phyloP scores from a whole-genome alignment of 2,329 filamentous ascomycete genomes.

The Cercospora sp. region DNA sequence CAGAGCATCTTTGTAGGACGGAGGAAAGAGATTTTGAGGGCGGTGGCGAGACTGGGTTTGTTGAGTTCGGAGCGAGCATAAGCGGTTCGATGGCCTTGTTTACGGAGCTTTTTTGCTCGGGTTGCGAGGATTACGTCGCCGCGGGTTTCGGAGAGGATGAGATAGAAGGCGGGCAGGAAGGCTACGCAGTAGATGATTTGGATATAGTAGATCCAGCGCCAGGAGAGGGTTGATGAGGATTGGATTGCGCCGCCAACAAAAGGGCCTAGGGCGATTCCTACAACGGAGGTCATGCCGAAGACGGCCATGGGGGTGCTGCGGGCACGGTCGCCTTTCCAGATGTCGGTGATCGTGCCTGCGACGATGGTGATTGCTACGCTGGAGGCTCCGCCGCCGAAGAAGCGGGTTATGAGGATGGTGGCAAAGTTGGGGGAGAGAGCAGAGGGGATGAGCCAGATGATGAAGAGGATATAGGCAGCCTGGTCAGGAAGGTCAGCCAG shows the following conservation, averaged over 20 bases:
- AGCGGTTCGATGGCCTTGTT: slow-evolving; percentile 25
- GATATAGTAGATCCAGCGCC: slow-evolving; percentile 40
- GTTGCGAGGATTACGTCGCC: slow-evolving; percentile 43
- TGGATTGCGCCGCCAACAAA: slow-evolving; percentile 38
- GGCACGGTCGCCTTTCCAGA: slow-evolving; percentile 35
- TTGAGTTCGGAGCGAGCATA: slow-evolving; percentile 31
- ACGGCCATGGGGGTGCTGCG: slow-evolving; percentile 38
- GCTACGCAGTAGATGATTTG: slow-evolving; percentile 36
- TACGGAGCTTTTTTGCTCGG: slow-evolving; percentile 26
- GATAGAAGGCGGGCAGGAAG: slow-evolving; percentile 34
- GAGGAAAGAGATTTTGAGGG: slow-evolving; percentile 34
- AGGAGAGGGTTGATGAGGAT: slow-evolving; percentile 20
- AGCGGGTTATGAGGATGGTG: slow-evolving; percentile 51
- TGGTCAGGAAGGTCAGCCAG: neutral
- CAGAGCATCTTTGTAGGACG: slow-evolving; percentile 33
- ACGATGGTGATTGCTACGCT: slow-evolving; percentile 34
- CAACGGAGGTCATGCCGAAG: slow-evolving; percentile 34
- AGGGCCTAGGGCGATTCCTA: slow-evolving; percentile 38
- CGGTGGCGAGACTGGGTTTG: slow-evolving; percentile 23
- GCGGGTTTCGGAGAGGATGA: slow-evolving; percentile 43
- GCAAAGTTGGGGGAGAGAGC: slow-evolving; percentile 62
- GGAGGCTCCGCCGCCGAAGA: slow-evolving; percentile 38
- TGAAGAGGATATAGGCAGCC: slow-evolving; percentile 34
- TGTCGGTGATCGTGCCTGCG: slow-evolving; percentile 36
- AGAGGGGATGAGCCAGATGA: slow-evolving; percentile 35